These are phyloP conservation scores for Nannochloropsis salina DNA, from an alignment of 108 stramenopile species.

Conservation along the genomic window DNA sequence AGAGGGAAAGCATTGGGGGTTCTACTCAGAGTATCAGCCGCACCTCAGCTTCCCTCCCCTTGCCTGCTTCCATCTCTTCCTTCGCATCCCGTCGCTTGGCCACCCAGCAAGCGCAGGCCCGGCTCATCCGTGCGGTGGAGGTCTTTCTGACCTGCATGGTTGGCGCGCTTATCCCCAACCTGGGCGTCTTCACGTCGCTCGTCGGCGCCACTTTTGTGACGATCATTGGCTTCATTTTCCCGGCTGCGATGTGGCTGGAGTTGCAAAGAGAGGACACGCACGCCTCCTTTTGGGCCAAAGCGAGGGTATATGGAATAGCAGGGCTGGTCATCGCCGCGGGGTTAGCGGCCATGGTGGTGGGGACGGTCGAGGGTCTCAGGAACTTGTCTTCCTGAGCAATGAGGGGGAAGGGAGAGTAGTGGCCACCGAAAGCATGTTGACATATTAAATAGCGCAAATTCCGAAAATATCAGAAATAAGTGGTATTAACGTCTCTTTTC, in stretches of 20 bases:
- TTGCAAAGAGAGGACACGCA: slow-evolving; percentile 14
- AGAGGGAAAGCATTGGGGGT: neutral
- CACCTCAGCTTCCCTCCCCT: neutral
- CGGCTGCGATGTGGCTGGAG: neutral
- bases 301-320: neutral
- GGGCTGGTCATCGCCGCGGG: neutral
- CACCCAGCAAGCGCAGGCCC: neutral
- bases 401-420: neutral
- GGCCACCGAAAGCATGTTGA: neutral
- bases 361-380: neutral
- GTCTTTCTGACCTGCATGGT: neutral
- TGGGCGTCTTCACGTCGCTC: neutral
- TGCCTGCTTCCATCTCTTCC: neutral
- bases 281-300: slow-evolving; percentile 1
- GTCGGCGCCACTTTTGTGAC: neutral
- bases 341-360: neutral
- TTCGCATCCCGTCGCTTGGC: neutral
- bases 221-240: neutral
- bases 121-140: neutral
- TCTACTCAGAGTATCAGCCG: neutral
- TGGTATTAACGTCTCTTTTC: no score
- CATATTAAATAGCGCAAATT: no score
- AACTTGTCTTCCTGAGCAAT: neutral
- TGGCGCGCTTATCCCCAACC: neutral
- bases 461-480: no score